These are phyloP conservation scores for Papiliotrema nemorosa DNA, from an alignment of 1,284 basidiomycete species.

Conservation along the genomic window DNA sequence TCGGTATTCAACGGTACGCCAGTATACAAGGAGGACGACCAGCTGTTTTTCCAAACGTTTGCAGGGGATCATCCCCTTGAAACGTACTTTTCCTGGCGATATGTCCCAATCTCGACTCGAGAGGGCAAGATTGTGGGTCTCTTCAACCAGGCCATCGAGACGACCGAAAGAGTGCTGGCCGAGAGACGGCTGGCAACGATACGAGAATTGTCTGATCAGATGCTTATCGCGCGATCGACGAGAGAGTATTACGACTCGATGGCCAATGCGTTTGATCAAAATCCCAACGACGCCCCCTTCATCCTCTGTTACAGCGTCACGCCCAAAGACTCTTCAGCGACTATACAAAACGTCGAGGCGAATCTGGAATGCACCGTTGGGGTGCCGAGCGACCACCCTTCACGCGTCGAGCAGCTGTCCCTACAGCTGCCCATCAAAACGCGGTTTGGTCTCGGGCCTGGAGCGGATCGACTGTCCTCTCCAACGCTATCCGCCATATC, in stretches of 20 bases:
- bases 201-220: slow-evolving; percentile 31
- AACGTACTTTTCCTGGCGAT: slow-evolving; percentile 35
- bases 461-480: slow-evolving; percentile 27
- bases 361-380: slow-evolving; percentile 23
- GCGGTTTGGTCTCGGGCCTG: slow-evolving; percentile 15
- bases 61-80: slow-evolving; percentile 26
- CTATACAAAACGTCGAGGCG: slow-evolving; percentile 7
- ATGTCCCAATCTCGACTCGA: slow-evolving; percentile 29
- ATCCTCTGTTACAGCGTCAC: slow-evolving; percentile 33
- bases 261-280: slow-evolving; percentile 25
- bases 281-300: slow-evolving; percentile 39
- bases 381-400: slow-evolving; percentile 28
- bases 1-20: slow-evolving; percentile 16
- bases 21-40: slow-evolving; percentile 27
- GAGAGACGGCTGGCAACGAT: slow-evolving; percentile 30
- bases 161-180: slow-evolving; percentile 28
- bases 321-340: slow-evolving; percentile 1
- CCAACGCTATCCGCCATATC: slow-evolving; percentile 36
- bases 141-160: slow-evolving; percentile 34
- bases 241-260: slow-evolving; percentile 27
- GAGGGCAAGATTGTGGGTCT: slow-evolving; percentile 28
- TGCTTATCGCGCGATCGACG: slow-evolving; percentile 19
- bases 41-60: slow-evolving; percentile 19
- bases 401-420: slow-evolving; percentile 5
- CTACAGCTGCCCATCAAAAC: slow-evolving; percentile 10